These are phyloP conservation scores for Leishmania lainsoni DNA, from an alignment of 208 protist genomes.

Conservation along the genomic window DNA sequence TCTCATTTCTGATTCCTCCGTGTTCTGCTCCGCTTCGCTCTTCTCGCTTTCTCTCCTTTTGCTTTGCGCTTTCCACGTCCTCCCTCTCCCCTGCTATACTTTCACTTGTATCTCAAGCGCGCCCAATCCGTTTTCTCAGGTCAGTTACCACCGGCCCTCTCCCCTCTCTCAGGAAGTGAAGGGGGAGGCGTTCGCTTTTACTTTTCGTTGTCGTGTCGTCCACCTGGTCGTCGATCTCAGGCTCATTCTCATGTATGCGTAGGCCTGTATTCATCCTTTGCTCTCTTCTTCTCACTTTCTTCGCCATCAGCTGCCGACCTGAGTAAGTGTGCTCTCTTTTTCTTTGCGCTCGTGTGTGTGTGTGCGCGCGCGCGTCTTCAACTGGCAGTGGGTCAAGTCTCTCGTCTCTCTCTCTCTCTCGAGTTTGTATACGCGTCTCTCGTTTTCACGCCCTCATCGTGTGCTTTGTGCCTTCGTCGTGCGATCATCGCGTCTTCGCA, in stretches of 20 bases:
- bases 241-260: background rate
- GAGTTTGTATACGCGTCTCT: background rate
- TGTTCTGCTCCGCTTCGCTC: background rate
- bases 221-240: background rate
- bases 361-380: background rate
- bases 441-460: constrained; percentile 5
- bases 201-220: background rate
- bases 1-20: background rate
- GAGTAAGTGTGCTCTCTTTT: background rate
- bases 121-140: background rate
- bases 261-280: background rate
- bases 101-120: background rate
- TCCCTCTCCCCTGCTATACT: background rate
- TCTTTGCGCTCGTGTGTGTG: background rate
- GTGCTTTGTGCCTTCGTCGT: background rate
- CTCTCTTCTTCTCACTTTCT: background rate
- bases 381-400: background rate
- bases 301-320: background rate
- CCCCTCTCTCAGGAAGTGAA: background rate
- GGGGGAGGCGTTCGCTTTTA: background rate
- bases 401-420: background rate
- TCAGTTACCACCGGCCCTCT: too few relatives aligned
- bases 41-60: constrained; percentile 1
- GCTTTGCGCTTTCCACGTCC: background rate
- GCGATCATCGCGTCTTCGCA: background rate